Conservation (phyloP, 2,329 filamentous ascomycete species). For the Neonectria ditissima region DNA sequence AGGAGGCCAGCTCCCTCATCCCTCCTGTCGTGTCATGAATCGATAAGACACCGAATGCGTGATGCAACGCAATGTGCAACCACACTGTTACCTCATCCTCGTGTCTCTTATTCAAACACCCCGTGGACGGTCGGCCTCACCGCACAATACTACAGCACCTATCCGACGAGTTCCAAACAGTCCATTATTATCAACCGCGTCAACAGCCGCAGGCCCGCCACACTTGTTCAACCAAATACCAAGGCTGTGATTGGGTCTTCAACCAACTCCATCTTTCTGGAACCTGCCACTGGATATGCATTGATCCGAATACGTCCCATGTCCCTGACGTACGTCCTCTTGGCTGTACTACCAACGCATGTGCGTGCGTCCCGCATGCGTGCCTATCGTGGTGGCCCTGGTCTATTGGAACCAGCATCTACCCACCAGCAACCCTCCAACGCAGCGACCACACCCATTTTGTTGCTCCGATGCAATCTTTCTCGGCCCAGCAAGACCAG, state of each 20-base stretch:
- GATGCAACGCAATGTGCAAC: slow-evolving; percentile 37
- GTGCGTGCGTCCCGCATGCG: slow-evolving; percentile 32
- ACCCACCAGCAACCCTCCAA: slow-evolving; percentile 14
- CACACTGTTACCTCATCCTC: not conserved
- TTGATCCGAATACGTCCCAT: slow-evolving; percentile 36
- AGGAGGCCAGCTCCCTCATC: slow-evolving; percentile 28
- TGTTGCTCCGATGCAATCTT: slow-evolving; percentile 32
- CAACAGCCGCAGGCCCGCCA: slow-evolving; percentile 17
- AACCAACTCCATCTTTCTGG: slow-evolving; percentile 16
- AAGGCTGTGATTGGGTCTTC: slow-evolving; percentile 37
- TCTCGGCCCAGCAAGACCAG: slow-evolving; percentile 33
- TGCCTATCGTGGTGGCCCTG: slow-evolving; percentile 31
- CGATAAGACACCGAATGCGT: slow-evolving; percentile 28
- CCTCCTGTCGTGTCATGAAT: slow-evolving; percentile 21
- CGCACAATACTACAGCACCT: slow-evolving; percentile 27
- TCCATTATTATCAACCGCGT: slow-evolving; percentile 29
- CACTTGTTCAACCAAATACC: slow-evolving; percentile 31
- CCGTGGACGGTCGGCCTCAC: slow-evolving; percentile 7
- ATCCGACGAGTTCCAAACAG: slow-evolving; percentile 6
- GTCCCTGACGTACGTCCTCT: slow-evolving; percentile 30
- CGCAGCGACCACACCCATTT: slow-evolving; percentile 17
- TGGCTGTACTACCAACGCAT: slow-evolving; percentile 16
- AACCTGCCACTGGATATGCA: slow-evolving; percentile 9
- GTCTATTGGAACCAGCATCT: slow-evolving; percentile 26
- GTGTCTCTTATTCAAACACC: not conserved